Evolutionary conservation across 306 rosid species (phyloP).

Genomic region (Cajanus cajan): DNA sequence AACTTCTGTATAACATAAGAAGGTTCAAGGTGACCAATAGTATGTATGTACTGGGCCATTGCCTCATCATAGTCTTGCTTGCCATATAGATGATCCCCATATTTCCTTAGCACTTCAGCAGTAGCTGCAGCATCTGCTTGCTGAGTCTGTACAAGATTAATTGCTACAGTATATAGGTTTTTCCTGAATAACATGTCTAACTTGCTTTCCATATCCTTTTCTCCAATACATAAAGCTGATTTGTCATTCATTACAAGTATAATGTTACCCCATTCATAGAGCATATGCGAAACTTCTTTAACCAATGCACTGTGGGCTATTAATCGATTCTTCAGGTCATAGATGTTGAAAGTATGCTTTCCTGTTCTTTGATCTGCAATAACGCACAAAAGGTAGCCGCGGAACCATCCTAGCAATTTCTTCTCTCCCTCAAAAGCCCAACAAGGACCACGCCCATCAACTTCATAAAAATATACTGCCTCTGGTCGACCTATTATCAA

Average conservation of each 20-base stretch:
- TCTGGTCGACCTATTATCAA: conserved; percentile 91
- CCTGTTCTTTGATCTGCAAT: conserved; percentile 89
- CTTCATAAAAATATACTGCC: conserved; percentile 94
- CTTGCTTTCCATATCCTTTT: conserved; percentile 99
- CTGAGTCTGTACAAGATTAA: conserved; percentile 94
- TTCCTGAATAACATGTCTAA: conserved; percentile 96
- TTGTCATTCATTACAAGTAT: conserved; percentile 86
- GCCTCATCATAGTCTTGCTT: conserved; percentile 98
- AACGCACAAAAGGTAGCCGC: conserved; percentile 94
- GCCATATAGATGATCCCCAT: conserved; percentile 89
- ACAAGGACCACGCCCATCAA: conserved; percentile 99
- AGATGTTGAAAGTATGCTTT: conserved; percentile 76
- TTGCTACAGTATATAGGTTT: conserved; percentile 87
- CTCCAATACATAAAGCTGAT: conserved; percentile 88
- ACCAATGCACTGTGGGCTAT: conserved; percentile 85
- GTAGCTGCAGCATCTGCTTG: conserved; percentile 99
- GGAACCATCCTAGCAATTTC: conserved; percentile 92
- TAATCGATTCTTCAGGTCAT: conserved; percentile 88
- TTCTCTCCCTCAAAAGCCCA: conserved; percentile 99
- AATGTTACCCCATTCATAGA: conserved; percentile 96
- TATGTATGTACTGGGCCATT: conserved; percentile 88
- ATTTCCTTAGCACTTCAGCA: conserved; percentile 93
- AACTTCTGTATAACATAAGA: conserved; percentile 96
- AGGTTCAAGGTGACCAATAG: conserved; percentile 99
- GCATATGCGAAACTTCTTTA: conserved; percentile 92